These are phyloP conservation scores for Ramaria sp. DNA, from an alignment of 768 basidiomycete species.

Conservation along the genomic window DNA sequence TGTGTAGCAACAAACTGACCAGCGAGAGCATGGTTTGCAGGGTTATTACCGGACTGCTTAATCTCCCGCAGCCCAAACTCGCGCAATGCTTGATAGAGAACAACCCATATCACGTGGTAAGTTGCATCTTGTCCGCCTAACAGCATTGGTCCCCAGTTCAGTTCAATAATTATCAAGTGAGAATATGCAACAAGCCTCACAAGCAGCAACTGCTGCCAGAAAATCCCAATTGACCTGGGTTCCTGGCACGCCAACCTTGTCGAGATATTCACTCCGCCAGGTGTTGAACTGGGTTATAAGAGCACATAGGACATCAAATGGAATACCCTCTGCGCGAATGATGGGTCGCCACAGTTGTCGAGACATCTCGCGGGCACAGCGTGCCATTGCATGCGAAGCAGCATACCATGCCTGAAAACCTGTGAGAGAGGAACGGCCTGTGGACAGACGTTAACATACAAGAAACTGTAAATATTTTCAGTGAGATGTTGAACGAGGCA, in stretches of 20 bases:
- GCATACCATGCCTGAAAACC: slow-evolving; percentile 63
- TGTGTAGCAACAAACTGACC: slow-evolving; percentile 51
- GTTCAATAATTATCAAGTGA: slow-evolving; percentile 19
- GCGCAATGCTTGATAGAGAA: slow-evolving; percentile 69
- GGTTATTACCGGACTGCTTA: slow-evolving; percentile 33
- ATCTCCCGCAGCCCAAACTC: slow-evolving; percentile 77
- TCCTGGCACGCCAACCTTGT: slow-evolving; percentile 74
- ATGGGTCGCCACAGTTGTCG: slow-evolving; percentile 71
- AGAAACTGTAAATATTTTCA: slow-evolving; percentile 40
- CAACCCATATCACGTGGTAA: slow-evolving; percentile 89
- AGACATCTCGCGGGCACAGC: slow-evolving; percentile 74
- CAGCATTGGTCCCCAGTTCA: slow-evolving; percentile 19
- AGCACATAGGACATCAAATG: slow-evolving; percentile 47
- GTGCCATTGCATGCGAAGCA: slow-evolving; percentile 75
- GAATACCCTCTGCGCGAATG: slow-evolving; percentile 68
- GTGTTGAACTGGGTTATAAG: slow-evolving; percentile 48
- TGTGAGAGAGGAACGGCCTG: slow-evolving; percentile 7
- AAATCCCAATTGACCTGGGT: slow-evolving; percentile 88
- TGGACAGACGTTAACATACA: slow-evolving; percentile 32
- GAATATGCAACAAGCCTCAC: slow-evolving; percentile 23
- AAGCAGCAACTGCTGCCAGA: slow-evolving; percentile 59
- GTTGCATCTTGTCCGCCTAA: slow-evolving; percentile 78
- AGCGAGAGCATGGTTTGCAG: slow-evolving; percentile 27
- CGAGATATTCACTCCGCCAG: slow-evolving; percentile 72
- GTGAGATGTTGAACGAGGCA: slow-evolving; percentile 5